These are phyloP conservation scores for Pilasporangium apinafurcum DNA, from an alignment of 352 stramenopile genomes.

Conservation along the genomic window DNA sequence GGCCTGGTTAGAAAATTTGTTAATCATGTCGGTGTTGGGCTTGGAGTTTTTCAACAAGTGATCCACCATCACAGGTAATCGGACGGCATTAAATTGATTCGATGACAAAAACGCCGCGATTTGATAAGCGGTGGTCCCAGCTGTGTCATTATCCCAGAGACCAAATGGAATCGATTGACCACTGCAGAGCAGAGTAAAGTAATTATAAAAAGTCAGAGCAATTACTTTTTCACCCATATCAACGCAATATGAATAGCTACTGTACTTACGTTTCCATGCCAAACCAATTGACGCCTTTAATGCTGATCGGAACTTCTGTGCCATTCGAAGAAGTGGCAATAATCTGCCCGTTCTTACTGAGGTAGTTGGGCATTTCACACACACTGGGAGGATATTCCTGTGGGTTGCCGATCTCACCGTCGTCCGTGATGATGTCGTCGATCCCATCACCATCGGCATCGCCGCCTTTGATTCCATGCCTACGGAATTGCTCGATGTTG, in stretches of 20 bases:
- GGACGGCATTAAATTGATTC: slow-evolving; percentile 36
- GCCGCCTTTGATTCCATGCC: slow-evolving; percentile 35
- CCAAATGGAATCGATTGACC: slow-evolving; percentile 16
- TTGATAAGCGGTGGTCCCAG: slow-evolving; percentile 22
- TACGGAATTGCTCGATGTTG: slow-evolving; percentile 13
- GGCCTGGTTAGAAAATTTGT: slow-evolving; percentile 19
- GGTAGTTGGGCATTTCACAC: slow-evolving; percentile 53
- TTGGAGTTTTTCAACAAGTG: slow-evolving; percentile 20
- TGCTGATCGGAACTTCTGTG: slow-evolving; percentile 23
- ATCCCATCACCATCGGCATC: slow-evolving; percentile 12
- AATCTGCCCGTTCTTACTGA: slow-evolving; percentile 54
- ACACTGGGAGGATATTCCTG: slow-evolving; percentile 44
- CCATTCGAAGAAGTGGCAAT: slow-evolving; percentile 28
- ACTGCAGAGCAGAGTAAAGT: too few species aligned
- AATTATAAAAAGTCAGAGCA: too few species aligned
- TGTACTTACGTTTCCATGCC: slow-evolving; percentile 23
- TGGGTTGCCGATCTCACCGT: slow-evolving; percentile 49
- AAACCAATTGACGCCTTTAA: slow-evolving; percentile 44
- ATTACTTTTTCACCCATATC: too few species aligned
- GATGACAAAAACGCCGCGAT: slow-evolving; percentile 20
- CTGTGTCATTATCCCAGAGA: slow-evolving; percentile 18
- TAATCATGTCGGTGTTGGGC: slow-evolving; percentile 19
- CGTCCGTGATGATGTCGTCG: slow-evolving; percentile 28
- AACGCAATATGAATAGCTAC: too few species aligned
- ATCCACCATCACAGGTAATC: slow-evolving; percentile 20